Evolutionary conservation across 768 basidiomycete genomes (phyloP), one percentile per base, ranked within the genome.

Genomic region (Pilatotrama ljubarskyi): DNA sequence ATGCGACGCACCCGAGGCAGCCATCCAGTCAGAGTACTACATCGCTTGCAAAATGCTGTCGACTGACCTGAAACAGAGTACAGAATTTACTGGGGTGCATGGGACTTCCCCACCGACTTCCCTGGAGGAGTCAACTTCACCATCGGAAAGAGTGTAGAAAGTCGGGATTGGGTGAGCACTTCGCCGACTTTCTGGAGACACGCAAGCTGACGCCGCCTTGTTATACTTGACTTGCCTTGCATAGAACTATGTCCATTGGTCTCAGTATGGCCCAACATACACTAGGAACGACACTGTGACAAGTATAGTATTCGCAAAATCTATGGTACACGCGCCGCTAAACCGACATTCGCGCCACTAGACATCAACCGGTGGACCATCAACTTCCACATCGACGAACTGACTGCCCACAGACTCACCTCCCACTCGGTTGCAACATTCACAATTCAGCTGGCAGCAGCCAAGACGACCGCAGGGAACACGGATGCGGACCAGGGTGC

Each of bases 241-340:
- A 22, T 10, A 71, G 68, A 72, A 70, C 44, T 72, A 72, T 26
- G 61, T 72, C 13, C 70, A 72, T 43, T 72, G 70, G 70, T 66
- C 67, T 3, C 60, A 64, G 29, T 72, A 60, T 42, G 70, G 70
- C 2, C 64, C 64, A n/a, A 70, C 69, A 5, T 70, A 65, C 44
- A 67, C 62, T 7, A 43, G 66, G 15, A 66, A 64, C 46, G 43
- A 63, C 17, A 65, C 66, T 9, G 55, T 68, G 8, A 70, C 69
- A 3, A 59, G 69, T 69, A 56, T n/a, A 35, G 10, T 10, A 32
- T 32, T 10, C 5, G 5, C 29, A n/a, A n/a, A n/a, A n/a, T n/a
- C n/a, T n/a, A n/a, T 32, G 29, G 29, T 32, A 10, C 10, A 32
- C 29, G 10, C 10, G 10, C 29, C 10, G 10, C 10, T 10, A 32